A percentile compares a stretch with the other conserved stretches of the same genome.
Evolutionary conservation across 805 yeast genomes (phyloP).

Genomic region (Spathaspora sp.): DNA sequence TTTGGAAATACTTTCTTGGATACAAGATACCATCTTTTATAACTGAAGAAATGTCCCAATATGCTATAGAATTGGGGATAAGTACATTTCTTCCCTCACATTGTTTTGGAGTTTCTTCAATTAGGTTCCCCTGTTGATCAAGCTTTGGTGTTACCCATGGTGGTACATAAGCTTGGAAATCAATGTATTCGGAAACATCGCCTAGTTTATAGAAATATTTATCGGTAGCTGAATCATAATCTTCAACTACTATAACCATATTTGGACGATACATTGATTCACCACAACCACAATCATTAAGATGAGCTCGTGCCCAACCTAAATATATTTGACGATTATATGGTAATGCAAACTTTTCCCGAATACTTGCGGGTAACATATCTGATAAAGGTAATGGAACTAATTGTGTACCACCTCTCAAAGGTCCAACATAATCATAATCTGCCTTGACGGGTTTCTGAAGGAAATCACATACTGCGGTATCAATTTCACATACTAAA

Average conservation of each 20-base stretch:
- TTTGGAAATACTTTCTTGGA: constrained; percentile 8
- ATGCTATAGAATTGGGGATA: constrained; percentile 33
- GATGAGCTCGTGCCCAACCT: constrained; percentile 39
- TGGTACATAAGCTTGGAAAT: constrained; percentile 26
- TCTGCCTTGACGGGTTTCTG: constrained; percentile 15
- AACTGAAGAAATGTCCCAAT: constrained; percentile 19
- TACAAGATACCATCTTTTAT: constrained; percentile 10
- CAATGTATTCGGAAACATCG: constrained; percentile 26
- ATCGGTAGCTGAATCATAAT: constrained; percentile 15
- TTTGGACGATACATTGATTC: constrained; percentile 37
- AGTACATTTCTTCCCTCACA: constrained; percentile 29
- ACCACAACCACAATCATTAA: constrained; percentile 38
- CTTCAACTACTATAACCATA: constrained; percentile 29
- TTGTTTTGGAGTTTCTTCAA: constrained; percentile 26
- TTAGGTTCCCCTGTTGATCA: constrained; percentile 15
- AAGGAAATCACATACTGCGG: constrained; percentile 23
- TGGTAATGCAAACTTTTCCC: constrained; percentile 11
- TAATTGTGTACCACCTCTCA: constrained; percentile 36
- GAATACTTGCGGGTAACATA: constrained; percentile 12
- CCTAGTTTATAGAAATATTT: constrained; percentile 15
- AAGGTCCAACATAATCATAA: constrained; percentile 23
- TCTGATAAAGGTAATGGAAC: constrained; percentile 15
- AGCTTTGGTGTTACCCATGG: constrained; percentile 20
- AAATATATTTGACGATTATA: constrained; percentile 31
- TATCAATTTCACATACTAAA: constrained; percentile 23